Percentiles rank a stretch among this genome's conserved stretches.
Evolutionary conservation across 2,329 filamentous ascomycete species (phyloP).

Genomic region (Pestalotiopsis sp.): DNA sequence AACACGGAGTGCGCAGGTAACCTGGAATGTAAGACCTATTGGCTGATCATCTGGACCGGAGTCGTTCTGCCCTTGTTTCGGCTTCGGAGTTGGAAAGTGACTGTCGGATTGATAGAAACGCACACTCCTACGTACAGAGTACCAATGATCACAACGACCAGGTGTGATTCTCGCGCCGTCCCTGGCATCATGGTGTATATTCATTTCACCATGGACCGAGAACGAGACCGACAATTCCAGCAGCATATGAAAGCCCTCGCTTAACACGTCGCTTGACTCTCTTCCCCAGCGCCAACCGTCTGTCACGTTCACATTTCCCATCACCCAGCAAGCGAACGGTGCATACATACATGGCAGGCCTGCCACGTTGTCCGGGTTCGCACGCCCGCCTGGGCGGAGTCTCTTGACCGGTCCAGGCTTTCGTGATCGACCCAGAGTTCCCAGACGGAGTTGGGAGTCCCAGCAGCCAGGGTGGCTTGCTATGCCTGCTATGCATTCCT

Average conservation of each 20-base stretch:
- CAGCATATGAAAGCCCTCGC: neutral
- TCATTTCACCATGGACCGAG: neutral
- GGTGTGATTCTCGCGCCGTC: too few species aligned
- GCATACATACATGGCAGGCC: neutral
- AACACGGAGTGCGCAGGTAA: too few species aligned
- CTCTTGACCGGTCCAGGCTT: slow-evolving; percentile 1
- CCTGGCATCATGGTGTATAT: neutral
- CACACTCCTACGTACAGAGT: too few species aligned
- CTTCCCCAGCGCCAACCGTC: neutral
- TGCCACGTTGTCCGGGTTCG: slow-evolving; percentile 10
- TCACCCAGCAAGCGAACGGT: neutral
- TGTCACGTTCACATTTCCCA: neutral
- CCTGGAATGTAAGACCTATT: too few species aligned
- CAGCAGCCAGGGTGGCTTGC: neutral
- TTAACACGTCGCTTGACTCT: neutral
- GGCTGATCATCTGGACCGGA: too few species aligned
- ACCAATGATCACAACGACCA: too few species aligned
- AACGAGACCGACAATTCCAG: neutral
- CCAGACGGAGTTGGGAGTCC: neutral
- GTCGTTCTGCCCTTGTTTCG: too few species aligned
- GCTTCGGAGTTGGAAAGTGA: too few species aligned
- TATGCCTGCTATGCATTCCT: neutral
- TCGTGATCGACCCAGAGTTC: neutral
- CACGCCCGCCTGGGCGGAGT: neutral
- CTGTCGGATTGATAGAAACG: too few species aligned